Conservation (phyloP, 345 rosid species). For the Pistacia atlantica region DNA sequence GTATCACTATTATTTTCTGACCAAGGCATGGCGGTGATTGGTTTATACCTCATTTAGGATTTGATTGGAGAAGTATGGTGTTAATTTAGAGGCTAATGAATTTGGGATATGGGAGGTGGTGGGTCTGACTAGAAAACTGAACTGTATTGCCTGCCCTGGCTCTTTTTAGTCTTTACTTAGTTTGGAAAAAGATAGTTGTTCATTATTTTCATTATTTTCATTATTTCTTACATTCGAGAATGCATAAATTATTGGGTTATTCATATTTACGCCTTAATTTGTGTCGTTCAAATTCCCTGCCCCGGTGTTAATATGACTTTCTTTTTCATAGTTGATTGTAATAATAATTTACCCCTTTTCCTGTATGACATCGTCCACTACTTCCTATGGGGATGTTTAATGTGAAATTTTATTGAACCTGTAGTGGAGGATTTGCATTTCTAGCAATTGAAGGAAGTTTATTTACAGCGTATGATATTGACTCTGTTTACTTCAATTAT, state of each 20-base stretch:
- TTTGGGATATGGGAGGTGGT: neutral
- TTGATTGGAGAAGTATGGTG: slow-evolving; percentile 5
- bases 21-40: neutral
- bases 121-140: slow-evolving; percentile 2
- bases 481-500: neutral
- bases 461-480: neutral
- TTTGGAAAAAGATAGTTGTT: slow-evolving; percentile 11
- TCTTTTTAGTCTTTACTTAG: slow-evolving; percentile 2
- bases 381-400: neutral
- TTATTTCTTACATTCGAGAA: neutral
- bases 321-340: slow-evolving; percentile 5
- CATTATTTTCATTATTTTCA: neutral
- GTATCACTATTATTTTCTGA: neutral
- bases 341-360: neutral
- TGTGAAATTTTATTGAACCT: neutral
- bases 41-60: slow-evolving; percentile 4
- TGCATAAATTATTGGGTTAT: neutral
- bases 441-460: neutral
- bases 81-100: slow-evolving; percentile 13
- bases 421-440: too few relatives aligned
- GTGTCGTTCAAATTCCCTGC: neutral
- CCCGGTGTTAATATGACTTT: neutral
- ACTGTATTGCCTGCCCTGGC: neutral
- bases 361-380: too few relatives aligned
- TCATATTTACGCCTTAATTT: neutral